phyloP scores from a whole-genome alignment of 2,329 filamentous ascomycete species.

The Zarea fungicola region DNA sequence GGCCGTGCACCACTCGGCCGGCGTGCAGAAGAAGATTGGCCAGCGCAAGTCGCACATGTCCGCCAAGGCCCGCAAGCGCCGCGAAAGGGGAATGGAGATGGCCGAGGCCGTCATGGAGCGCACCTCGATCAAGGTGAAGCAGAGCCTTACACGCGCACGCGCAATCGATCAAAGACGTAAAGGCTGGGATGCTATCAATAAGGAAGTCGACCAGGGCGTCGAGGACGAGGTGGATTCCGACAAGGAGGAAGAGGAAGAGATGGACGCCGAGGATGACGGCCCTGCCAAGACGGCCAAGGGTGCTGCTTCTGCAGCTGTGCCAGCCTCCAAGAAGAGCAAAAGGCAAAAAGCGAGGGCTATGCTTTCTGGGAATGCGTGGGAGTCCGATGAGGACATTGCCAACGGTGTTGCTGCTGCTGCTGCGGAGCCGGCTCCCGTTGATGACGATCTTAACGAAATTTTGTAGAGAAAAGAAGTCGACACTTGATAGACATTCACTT shows the following conservation, averaged over 20 bases:
- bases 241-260: conserved; percentile 17
- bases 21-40: conserved; percentile 62
- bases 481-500: not conserved
- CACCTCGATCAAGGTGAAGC: conserved; percentile 50
- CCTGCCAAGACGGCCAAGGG: conserved; percentile 17
- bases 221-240: conserved; percentile 19
- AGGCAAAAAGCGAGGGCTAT: conserved; percentile 17
- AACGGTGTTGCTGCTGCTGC: not conserved
- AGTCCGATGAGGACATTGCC: conserved; percentile 33
- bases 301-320: no score
- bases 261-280: conserved; percentile 22
- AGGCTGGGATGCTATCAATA: conserved; percentile 56
- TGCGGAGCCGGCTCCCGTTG: conserved; percentile 15
- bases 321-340: conserved; percentile 16
- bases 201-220: conserved; percentile 24
- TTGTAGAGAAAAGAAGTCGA: conserved; percentile 23
- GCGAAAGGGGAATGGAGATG: conserved; percentile 53
- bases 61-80: conserved; percentile 48
- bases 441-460: conserved; percentile 30
- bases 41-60: conserved; percentile 51
- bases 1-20: conserved; percentile 60
- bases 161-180: conserved; percentile 45
- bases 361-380: conserved; percentile 22
- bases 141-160: conserved; percentile 46
- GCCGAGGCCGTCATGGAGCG: conserved; percentile 57